Base-by-base conservation (phyloP, 2,329 filamentous ascomycete species). In the Scedosporium boydii region DNA sequence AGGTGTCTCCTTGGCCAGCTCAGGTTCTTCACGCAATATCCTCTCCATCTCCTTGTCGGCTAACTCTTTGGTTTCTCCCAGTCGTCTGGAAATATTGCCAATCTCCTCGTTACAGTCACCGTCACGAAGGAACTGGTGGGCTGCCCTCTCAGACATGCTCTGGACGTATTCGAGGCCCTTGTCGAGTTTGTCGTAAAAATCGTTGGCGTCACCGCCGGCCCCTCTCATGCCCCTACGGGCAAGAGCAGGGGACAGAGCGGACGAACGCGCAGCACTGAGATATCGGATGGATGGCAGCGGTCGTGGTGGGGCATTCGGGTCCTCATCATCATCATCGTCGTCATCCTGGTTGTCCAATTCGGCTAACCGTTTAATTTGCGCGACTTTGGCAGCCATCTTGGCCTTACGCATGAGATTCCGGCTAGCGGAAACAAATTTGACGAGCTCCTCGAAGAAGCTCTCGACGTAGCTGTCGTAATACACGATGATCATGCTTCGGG, bases 391-490 rank as follows among this genome's bases (percentile, higher is more conserved):
- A 61, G 90, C 89, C 88, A 91, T 91, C 75, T 91, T 95, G 60
- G 88, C 91, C 74, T 93, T 96, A 58, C 93, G 87, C 73, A 97
- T 87, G 66, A 90, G 80, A 74, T 96, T 96, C 63, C 93, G 82
- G 59, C 89, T 90, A 1, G 85, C 84, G 4, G 90, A 91, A 42
- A 97, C 87, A 62, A 89, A 88, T 65, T 91, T 87, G 63, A 96
- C 92, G 59, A 96, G 77, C 62, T 88, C 82, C 68, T 96, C 92
- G 66, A 97, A 91, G 46, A 88, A 86, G 59, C 85, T 85, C 71
- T 97, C 92, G 3, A 96, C 87, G 65, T 91, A 87, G 67, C 89
- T 90, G 71, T 97, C 93, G 71, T 97, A 97, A 74, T 91, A 93
- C n/a, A 97, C 89, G 48, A 95, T 87, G 57, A 93, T 87, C 80